Percentiles rank a stretch among this genome's conserved stretches.
These are phyloP conservation scores for Arthrobotrys conoides DNA, from an alignment of 2,329 filamentous ascomycete species.

Conservation along the genomic window DNA sequence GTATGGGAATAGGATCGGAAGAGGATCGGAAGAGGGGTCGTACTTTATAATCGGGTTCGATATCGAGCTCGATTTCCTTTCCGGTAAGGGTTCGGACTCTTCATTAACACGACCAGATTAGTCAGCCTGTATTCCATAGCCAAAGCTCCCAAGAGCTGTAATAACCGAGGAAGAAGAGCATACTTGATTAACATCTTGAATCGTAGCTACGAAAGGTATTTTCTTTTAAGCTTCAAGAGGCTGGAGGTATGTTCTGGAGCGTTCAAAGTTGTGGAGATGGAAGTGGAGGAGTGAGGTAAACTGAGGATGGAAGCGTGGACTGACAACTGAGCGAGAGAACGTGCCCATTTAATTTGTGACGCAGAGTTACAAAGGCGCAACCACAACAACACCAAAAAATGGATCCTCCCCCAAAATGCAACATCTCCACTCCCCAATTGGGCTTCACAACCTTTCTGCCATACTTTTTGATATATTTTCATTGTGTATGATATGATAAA, in stretches of 20 bases:
- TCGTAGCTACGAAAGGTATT: neutral
- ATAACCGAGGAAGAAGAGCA: constrained; percentile 56
- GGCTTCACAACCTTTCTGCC: neutral
- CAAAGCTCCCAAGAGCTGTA: neutral
- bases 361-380: constrained; percentile 50
- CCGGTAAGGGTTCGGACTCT: constrained; percentile 98
- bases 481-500: neutral
- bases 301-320: neutral
- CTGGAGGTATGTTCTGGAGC: neutral
- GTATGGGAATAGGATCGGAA: neutral
- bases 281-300: neutral
- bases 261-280: neutral
- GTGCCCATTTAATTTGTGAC: constrained; percentile 32
- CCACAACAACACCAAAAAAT: constrained; percentile 26
- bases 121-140: constrained; percentile 31
- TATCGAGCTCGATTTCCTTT: constrained; percentile 98
- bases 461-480: neutral
- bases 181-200: constrained; percentile 72
- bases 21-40: constrained; percentile 47
- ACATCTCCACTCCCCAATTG: neutral
- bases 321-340: constrained; percentile 5
- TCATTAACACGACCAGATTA: constrained; percentile 23
- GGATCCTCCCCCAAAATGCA: constrained; percentile 38
- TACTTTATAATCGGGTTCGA: constrained; percentile 94
- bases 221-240: neutral